A percentile compares a stretch with the other conserved stretches of the same genome.
These are phyloP conservation scores for Trifolium fragiferum DNA, from an alignment of 306 rosid genomes.

Conservation along the genomic window DNA sequence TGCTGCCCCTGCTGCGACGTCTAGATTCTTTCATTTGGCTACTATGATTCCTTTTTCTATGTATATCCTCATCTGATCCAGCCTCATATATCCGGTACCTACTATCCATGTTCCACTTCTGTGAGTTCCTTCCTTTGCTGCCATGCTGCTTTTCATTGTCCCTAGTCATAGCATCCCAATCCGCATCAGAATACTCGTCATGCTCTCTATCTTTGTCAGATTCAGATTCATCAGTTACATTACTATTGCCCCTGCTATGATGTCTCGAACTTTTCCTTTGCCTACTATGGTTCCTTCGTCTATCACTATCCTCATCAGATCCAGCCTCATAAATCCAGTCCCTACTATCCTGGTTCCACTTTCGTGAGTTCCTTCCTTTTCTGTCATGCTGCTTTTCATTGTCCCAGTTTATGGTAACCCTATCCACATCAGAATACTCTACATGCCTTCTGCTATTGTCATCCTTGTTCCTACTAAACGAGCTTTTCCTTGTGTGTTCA, in stretches of 20 bases:
- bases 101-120: slow-evolving; percentile 33
- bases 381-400: slow-evolving; percentile 33
- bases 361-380: slow-evolving; percentile 53
- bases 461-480: slow-evolving; percentile 40
- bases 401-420: slow-evolving; percentile 35
- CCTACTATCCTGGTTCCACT: slow-evolving; percentile 31
- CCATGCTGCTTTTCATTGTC: slow-evolving; percentile 35
- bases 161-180: slow-evolving; percentile 36
- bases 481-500: slow-evolving; percentile 36
- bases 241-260: slow-evolving; percentile 19
- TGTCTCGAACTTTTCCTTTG: slow-evolving; percentile 48
- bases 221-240: slow-evolving; percentile 40
- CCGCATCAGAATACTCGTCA: slow-evolving; percentile 52
- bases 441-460: slow-evolving; percentile 41
- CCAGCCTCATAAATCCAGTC: slow-evolving; percentile 40
- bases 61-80: slow-evolving; percentile 36
- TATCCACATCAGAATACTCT: slow-evolving; percentile 50
- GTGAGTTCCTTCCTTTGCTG: slow-evolving; percentile 50
- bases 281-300: slow-evolving; percentile 30
- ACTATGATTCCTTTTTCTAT: slow-evolving; percentile 33
- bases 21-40: slow-evolving; percentile 47
- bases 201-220: slow-evolving; percentile 36
- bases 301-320: slow-evolving; percentile 34
- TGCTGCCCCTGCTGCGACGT: slow-evolving; percentile 14
- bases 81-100: slow-evolving; percentile 36